Percentiles rank a stretch among this genome's conserved stretches.
Evolutionary conservation across 2,329 filamentous ascomycete genomes (phyloP).

Genomic region (Alternaria angustiovoidea): DNA sequence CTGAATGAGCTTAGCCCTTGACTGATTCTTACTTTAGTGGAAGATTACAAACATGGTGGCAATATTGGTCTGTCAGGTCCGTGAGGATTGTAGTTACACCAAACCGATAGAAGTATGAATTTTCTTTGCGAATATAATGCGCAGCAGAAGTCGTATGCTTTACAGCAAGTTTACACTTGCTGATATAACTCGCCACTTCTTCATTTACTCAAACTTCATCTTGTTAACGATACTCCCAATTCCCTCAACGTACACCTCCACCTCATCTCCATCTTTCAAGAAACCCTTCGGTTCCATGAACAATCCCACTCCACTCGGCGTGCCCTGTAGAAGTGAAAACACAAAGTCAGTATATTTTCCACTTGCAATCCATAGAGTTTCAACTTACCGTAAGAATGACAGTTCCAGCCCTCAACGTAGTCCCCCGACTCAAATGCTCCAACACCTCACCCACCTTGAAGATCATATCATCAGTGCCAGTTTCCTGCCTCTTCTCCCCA

Average conservation of each 20-base stretch:
- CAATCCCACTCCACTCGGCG: slow-evolving; percentile 52
- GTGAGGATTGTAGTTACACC: no score
- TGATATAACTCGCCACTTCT: not conserved
- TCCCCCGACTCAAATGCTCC: slow-evolving; percentile 55
- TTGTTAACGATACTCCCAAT: slow-evolving; percentile 48
- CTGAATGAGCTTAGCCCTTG: no score
- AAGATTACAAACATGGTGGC: no score
- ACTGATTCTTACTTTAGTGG: no score
- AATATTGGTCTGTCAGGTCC: no score
- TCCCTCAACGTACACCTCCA: slow-evolving; percentile 46
- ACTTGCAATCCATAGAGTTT: no score
- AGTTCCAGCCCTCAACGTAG: slow-evolving; percentile 58
- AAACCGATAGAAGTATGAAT: no score
- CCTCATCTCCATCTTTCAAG: slow-evolving; percentile 46
- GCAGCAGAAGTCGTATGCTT: not conserved
- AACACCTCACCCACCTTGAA: slow-evolving; percentile 54
- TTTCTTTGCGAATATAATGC: no score
- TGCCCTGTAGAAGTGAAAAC: slow-evolving; percentile 42
- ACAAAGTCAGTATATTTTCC: no score
- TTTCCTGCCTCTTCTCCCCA: slow-evolving; percentile 55
- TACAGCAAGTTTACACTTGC: not conserved
- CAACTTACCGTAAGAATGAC: slow-evolving; percentile 54
- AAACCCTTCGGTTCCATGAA: slow-evolving; percentile 51
- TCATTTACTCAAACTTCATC: slow-evolving; percentile 43
- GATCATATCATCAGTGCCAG: slow-evolving; percentile 58